phyloP scores from a whole-genome alignment of 2,329 filamentous ascomycete species.

The Fonsecaea erecta region DNA sequence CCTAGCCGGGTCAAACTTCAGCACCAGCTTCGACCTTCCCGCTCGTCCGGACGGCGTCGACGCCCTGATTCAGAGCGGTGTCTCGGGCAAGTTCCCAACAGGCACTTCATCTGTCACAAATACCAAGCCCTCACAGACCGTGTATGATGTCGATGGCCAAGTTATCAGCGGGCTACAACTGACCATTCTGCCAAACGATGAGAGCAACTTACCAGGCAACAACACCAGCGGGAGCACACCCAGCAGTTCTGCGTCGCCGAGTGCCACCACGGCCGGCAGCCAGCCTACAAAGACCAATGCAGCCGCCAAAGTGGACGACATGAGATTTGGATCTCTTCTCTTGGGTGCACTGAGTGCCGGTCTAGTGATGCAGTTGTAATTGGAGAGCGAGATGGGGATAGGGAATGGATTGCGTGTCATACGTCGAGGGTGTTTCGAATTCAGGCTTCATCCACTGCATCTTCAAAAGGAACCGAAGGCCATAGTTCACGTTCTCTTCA shows the following conservation, averaged over 20 bases:
- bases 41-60: slow-evolving; percentile 68
- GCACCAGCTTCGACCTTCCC: slow-evolving; percentile 78
- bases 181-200: slow-evolving; percentile 55
- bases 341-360: slow-evolving; percentile 27
- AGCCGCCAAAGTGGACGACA: slow-evolving; percentile 22
- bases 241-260: slow-evolving; percentile 27
- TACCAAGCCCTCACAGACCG: slow-evolving; percentile 60
- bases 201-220: slow-evolving; percentile 62
- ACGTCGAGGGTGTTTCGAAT: slow-evolving; percentile 6
- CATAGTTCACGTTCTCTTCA: slow-evolving; percentile 31
- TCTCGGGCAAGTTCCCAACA: slow-evolving; percentile 62
- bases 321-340: slow-evolving; percentile 25
- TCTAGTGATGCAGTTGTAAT: slow-evolving; percentile 30
- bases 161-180: slow-evolving; percentile 68
- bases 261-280: slow-evolving; percentile 22
- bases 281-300: slow-evolving; percentile 29
- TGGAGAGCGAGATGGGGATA: background rate
- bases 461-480: slow-evolving; percentile 16
- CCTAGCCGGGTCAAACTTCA: slow-evolving; percentile 71
- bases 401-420: background rate
- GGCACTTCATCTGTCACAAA: slow-evolving; percentile 66
- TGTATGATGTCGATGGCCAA: slow-evolving; percentile 62
- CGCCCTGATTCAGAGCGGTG: slow-evolving; percentile 75
- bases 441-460: slow-evolving; percentile 15
- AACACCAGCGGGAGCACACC: slow-evolving; percentile 43